phyloP scores from a whole-genome alignment of 257 asterid species.

The Solanum verrucosum region DNA sequence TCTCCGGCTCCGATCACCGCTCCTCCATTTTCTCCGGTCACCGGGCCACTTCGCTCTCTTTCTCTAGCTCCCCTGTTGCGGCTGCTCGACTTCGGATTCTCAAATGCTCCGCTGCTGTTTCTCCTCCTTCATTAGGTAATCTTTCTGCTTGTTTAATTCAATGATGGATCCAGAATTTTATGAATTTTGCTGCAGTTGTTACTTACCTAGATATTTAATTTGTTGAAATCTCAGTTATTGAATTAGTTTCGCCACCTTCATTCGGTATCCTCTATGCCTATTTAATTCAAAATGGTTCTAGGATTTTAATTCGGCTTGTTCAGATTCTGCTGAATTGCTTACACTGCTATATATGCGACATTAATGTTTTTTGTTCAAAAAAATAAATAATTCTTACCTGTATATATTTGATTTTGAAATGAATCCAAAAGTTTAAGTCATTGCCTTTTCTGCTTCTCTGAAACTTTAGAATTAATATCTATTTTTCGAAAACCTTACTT shows the following conservation, averaged over 20 bases:
- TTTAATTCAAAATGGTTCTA: background rate
- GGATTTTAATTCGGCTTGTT: background rate
- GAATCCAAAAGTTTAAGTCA: background rate
- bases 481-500: background rate
- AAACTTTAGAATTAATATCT: background rate
- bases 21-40: conserved; percentile 14
- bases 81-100: background rate
- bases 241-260: background rate
- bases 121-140: conserved; percentile 40
- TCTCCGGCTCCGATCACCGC: conserved; percentile 6
- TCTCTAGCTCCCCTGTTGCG: background rate
- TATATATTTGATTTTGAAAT: background rate
- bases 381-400: background rate
- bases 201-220: background rate
- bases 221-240: background rate
- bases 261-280: background rate
- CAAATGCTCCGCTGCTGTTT: background rate
- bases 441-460: background rate
- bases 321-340: background rate
- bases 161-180: background rate
- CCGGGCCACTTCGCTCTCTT: conserved; percentile 15
- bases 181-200: background rate
- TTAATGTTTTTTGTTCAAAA: background rate
- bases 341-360: background rate
- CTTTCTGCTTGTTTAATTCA: background rate